phyloP scores from a whole-genome alignment of 2,329 filamentous ascomycete species.

The Aureobasidium zeae region DNA sequence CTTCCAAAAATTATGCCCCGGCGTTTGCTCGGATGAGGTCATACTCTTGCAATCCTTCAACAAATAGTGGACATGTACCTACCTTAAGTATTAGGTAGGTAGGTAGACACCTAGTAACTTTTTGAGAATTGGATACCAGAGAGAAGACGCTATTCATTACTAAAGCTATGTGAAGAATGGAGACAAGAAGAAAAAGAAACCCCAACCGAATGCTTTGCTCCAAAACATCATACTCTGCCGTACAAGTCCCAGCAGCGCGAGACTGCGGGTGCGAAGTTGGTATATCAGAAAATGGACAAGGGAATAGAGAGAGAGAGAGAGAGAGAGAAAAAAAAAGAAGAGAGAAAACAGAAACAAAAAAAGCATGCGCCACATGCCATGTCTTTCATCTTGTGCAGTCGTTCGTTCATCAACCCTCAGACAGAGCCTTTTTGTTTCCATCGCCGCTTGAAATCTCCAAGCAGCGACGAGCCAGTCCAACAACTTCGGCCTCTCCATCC shows the following conservation, averaged over 20 bases:
- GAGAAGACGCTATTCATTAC: slow-evolving; percentile 14
- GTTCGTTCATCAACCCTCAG: slow-evolving; percentile 59
- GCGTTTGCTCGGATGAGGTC: slow-evolving; percentile 7
- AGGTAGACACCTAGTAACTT: too few species aligned
- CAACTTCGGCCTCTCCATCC: slow-evolving; percentile 84
- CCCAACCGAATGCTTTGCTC: slow-evolving; percentile 9
- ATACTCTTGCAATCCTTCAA: too few species aligned
- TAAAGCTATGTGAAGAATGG: slow-evolving; percentile 9
- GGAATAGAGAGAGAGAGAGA: slow-evolving; percentile 9
- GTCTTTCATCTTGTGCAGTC: not conserved
- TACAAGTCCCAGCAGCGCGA: not conserved
- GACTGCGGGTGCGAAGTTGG: slow-evolving; percentile 13
- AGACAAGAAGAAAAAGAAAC: not conserved
- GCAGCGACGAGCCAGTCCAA: slow-evolving; percentile 81
- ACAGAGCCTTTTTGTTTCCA: slow-evolving; percentile 45
- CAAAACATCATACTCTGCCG: slow-evolving; percentile 13
- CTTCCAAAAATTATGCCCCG: slow-evolving; percentile 9
- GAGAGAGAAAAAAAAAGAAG: not conserved
- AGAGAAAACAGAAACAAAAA: not conserved
- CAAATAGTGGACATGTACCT: too few species aligned
- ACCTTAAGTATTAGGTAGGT: too few species aligned
- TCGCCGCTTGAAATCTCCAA: slow-evolving; percentile 52
- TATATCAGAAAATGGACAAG: slow-evolving; percentile 16
- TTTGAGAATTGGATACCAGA: too few species aligned
- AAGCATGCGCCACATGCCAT: not conserved